Percentiles rank a stretch among this genome's conserved stretches.
Conservation (phyloP, 2,329 filamentous ascomycete genomes). For the Penicillium rolfsii region DNA sequence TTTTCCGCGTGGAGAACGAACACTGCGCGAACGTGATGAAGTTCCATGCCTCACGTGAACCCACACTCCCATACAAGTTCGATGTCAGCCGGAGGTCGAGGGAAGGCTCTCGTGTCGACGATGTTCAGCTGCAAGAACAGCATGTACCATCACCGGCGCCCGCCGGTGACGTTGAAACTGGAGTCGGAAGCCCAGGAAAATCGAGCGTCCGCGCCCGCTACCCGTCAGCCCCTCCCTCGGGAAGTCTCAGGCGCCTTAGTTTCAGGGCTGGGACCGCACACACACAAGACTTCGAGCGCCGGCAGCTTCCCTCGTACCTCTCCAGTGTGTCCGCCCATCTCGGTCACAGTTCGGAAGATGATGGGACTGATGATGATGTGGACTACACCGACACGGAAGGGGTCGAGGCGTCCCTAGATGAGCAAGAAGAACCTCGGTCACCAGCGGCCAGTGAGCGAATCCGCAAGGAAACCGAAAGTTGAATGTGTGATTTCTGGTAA, state of each 20-base stretch:
- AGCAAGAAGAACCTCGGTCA: not conserved
- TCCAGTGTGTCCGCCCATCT: constrained; percentile 39
- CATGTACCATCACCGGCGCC: constrained; percentile 24
- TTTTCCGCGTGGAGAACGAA: constrained; percentile 96
- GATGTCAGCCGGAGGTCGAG: constrained; percentile 13
- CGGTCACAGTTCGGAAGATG: constrained; percentile 42
- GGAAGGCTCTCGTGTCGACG: constrained; percentile 22
- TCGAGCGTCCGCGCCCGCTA: constrained; percentile 33
- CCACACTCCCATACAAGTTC: constrained; percentile 78
- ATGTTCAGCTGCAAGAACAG: constrained; percentile 35
- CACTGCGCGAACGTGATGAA: constrained; percentile 90
- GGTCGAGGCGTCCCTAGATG: not conserved
- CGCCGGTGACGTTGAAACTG: constrained; percentile 35
- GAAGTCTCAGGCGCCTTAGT: constrained; percentile 58
- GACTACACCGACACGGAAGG: constrained; percentile 4
- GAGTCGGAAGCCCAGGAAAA: constrained; percentile 24
- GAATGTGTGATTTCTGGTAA: not conserved
- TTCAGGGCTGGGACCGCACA: constrained; percentile 82
- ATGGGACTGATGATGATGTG: constrained; percentile 38
- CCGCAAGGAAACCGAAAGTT: not conserved
- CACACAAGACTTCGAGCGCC: constrained; percentile 88
- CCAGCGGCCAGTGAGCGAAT: not conserved
- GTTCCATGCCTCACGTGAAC: constrained; percentile 86
- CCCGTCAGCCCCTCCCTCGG: constrained; percentile 28
- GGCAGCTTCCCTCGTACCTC: constrained; percentile 57